Evolutionary conservation across 805 yeast genomes (phyloP), one percentile per base, ranked within the genome.

Genomic region (Wickerhamomyces queroliae): DNA sequence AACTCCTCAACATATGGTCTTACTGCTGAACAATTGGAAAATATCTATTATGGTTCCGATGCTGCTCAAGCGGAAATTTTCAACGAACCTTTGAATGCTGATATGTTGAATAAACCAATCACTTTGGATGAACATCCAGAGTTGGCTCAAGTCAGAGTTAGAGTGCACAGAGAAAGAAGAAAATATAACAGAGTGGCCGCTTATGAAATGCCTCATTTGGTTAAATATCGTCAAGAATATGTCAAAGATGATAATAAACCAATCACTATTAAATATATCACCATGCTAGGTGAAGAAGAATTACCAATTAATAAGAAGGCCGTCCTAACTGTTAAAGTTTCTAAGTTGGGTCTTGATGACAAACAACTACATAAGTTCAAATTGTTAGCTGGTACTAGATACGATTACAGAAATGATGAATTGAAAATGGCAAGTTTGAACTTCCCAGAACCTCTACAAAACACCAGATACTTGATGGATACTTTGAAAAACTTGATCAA

Each of bases 151-250:
- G 80, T 83, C 51, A 73, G 75, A 44, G 73, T 82, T 25, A 76
- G 77, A 40, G 82, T 78, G 47, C 85, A 79, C 52, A 75, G 97
- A 55, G 82, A 77, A 47, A 79, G 76, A 50, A 79, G 95, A 49
- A 77, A 83, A 47, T 78, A 81, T 53, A 81, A 81, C 55, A 74
- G 97, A 52, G 70, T 87, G 33, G 87, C 95, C 10, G 96, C 97
- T 0, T 91, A 83, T 63, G 98, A 91, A 59, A 73, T 91, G 70
- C 99, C 99, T 7, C 73, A 78, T 40, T 70, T 93, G 47, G 79
- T 81, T 31, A 79, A 87, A 59, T 84, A 72, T 58, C 81, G 91
- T 50, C 78, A 83, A 61, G 72, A 70, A 43, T 90, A 85, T 65
- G 59, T 54, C 25, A 81, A 81, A 17, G 67, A 68, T 12, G 48